phyloP scores from a whole-genome alignment of 768 basidiomycete genomes.

The Suillus variegatus region DNA sequence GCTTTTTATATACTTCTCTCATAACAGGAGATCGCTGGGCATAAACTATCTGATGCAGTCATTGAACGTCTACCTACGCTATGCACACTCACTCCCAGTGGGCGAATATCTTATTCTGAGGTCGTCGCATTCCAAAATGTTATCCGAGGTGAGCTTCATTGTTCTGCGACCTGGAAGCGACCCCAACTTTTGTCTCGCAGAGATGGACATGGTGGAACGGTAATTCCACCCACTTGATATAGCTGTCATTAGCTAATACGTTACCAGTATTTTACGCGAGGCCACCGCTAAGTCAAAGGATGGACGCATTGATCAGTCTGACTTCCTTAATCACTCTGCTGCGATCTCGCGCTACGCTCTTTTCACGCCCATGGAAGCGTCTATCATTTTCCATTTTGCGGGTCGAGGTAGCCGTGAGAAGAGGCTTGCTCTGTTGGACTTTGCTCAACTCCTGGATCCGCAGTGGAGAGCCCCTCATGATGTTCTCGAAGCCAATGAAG shows the following conservation, averaged over 20 bases:
- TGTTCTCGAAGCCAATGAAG: constrained; percentile 38
- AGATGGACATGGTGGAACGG: constrained; percentile 98
- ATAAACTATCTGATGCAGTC: constrained; percentile 94
- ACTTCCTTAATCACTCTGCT: constrained; percentile 90
- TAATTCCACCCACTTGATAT: constrained; percentile 24
- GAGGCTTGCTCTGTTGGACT: constrained; percentile 84
- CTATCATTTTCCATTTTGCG: constrained; percentile 97
- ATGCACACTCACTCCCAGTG: constrained; percentile 85
- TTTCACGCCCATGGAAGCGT: constrained; percentile 98
- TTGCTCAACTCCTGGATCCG: constrained; percentile 90
- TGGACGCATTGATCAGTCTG: constrained; percentile 93
- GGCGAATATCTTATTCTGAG: constrained; percentile 94
- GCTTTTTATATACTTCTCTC: background rate
- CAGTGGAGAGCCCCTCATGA: constrained; percentile 79
- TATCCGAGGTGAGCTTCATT: constrained; percentile 63
- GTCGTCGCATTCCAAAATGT: constrained; percentile 98
- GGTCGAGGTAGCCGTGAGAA: constrained; percentile 71
- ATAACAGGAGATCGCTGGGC: constrained; percentile 89
- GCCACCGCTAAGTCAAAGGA: constrained; percentile 90
- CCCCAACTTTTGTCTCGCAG: constrained; percentile 29
- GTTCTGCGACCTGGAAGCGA: constrained; percentile 7
- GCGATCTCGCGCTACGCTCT: constrained; percentile 88
- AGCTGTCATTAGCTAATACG: constrained; percentile 8
- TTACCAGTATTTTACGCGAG: constrained; percentile 77
- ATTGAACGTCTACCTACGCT: constrained; percentile 91